Base-by-base conservation (phyloP, 2,329 filamentous ascomycete genomes). In the Fusarium guadeloupense region DNA sequence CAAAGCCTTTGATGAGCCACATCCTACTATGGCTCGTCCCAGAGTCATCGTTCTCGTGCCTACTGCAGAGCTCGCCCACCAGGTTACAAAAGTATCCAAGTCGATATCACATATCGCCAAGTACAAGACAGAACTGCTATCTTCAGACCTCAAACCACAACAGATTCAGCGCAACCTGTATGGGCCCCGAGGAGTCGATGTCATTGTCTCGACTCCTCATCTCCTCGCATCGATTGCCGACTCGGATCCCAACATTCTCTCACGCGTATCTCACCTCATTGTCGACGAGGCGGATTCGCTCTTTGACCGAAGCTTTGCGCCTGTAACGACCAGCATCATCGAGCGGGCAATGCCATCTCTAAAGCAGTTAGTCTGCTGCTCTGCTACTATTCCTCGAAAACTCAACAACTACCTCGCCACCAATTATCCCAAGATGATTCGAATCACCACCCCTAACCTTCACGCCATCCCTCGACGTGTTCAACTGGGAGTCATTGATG, bases 251-350 rank as follows among this genome's bases (percentile, higher is more conserved):
- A 94, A 97, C 70, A 88, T 99, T 59, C 85, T 99, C 30, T 93
- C 92, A n/a, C 89, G 92, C 12, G 93, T 98, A 54, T 88, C 86
- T 2, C 92, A 98, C 72, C 83, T 99, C 10, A 85, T 99, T 55
- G 83, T 97, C 42, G 96, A 99, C 73, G 96, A 99, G 80, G 96
- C 96, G 2, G 95, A 99, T 77, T 97, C 93, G 5, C 86, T 99
- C 9, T 86, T 99, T 66, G 96, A 99, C 77, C 90, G 93, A 54
- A 96, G 92, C 55, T 99, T 99, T 79, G 85, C 90, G 5, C 89
- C 92, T 1, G 88, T 89, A 20, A 98, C 95, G 0, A 90, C 86
- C 10, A 84, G 86, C 50, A 91, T 99, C 65, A 84, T 99, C 62
- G 91, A 96, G 70, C 89, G 90, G 54, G 86, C 89, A 2, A 84